phyloP scores from a whole-genome alignment of 2,329 filamentous ascomycete genomes.

The Xylariaceae sp. region DNA sequence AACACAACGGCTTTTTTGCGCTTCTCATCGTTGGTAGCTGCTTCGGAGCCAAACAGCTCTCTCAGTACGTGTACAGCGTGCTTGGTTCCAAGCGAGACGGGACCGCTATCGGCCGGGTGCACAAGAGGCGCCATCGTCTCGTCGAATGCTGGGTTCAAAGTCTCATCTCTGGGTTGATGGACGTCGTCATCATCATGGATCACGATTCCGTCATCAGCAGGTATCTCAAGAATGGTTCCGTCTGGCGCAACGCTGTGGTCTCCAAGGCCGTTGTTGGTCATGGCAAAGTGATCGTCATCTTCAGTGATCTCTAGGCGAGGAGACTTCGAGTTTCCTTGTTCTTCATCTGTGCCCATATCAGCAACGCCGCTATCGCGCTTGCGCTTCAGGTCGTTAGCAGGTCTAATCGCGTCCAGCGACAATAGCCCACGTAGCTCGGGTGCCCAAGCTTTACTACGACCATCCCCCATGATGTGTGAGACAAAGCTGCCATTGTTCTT shows the following conservation, averaged over 20 bases:
- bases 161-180: conserved; percentile 42
- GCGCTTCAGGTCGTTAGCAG: conserved; percentile 79
- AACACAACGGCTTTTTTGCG: conserved; percentile 81
- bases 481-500: conserved; percentile 91
- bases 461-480: conserved; percentile 79
- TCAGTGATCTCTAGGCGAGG: conserved; percentile 68
- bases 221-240: conserved; percentile 63
- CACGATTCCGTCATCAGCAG: conserved; percentile 49
- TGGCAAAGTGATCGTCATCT: conserved; percentile 56
- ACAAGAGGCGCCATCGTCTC: conserved; percentile 73
- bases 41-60: conserved; percentile 77
- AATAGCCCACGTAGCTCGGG: conserved; percentile 90
- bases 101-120: conserved; percentile 79
- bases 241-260: conserved; percentile 56
- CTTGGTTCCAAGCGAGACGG: conserved; percentile 87
- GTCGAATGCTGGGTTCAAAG: conserved; percentile 65
- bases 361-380: conserved; percentile 89
- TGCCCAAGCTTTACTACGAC: conserved; percentile 76
- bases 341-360: conserved; percentile 69
- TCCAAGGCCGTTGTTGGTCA: conserved; percentile 50
- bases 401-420: conserved; percentile 78
- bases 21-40: conserved; percentile 65
- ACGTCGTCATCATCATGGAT: conserved; percentile 47
- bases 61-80: conserved; percentile 93
- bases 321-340: conserved; percentile 62